Conservation (phyloP, 2,329 filamentous ascomycete species). For the Nannizzia gypsea region DNA sequence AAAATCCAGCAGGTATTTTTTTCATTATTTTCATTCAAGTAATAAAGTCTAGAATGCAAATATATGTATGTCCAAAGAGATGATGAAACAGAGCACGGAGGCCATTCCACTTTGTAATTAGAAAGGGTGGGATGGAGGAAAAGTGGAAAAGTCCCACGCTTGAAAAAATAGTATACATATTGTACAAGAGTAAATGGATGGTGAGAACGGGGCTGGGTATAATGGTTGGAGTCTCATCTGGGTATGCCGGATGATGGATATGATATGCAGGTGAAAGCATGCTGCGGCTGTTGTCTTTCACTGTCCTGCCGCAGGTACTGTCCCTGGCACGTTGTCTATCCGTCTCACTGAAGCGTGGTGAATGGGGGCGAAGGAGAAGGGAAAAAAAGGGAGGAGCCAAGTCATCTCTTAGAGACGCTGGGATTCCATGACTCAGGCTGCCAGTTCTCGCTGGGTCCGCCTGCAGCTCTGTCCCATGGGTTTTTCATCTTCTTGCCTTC, state of each 20-base stretch:
- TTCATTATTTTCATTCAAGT: too few relatives aligned
- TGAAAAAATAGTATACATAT: not conserved
- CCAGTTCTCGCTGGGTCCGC: conserved; percentile 53
- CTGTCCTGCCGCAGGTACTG: not conserved
- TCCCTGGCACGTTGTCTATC: too few relatives aligned
- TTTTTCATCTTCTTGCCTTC: conserved; percentile 21
- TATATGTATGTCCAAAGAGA: too few relatives aligned
- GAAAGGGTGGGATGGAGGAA: not conserved
- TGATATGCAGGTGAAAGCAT: not conserved
- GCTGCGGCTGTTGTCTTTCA: not conserved
- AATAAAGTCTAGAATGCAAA: too few relatives aligned
- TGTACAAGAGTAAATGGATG: not conserved
- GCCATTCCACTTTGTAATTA: too few relatives aligned
- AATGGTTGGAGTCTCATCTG: not conserved
- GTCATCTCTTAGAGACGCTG: conserved; percentile 28
- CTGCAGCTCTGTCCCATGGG: conserved; percentile 47
- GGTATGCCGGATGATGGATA: too few relatives aligned
- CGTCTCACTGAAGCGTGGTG: too few relatives aligned
- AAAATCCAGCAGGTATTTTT: too few relatives aligned
- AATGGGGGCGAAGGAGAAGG: too few relatives aligned
- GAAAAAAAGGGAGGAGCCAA: too few relatives aligned
- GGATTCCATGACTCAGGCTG: conserved; percentile 54
- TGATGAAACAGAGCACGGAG: too few relatives aligned
- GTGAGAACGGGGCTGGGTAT: not conserved
- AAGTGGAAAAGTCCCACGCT: too few relatives aligned